These are phyloP conservation scores for Stagonosporopsis chrysanthemi DNA, from an alignment of 2,329 filamentous ascomycete genomes.

Conservation along the genomic window DNA sequence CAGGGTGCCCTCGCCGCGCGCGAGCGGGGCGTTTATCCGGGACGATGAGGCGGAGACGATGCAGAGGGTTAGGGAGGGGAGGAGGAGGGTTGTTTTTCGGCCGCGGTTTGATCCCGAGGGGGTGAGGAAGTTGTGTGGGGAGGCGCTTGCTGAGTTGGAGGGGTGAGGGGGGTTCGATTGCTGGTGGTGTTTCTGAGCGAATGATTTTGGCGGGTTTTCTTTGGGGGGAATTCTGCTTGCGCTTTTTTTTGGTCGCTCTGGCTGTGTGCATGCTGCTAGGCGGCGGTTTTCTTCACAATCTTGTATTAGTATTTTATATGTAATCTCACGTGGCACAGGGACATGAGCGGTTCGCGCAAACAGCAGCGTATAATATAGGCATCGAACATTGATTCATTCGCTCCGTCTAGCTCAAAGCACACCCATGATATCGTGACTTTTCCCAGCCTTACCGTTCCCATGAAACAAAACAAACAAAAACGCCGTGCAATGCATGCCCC, in stretches of 20 bases:
- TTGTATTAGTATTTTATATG: conserved; percentile 8
- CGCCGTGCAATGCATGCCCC: conserved; percentile 36
- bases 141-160: conserved; percentile 40
- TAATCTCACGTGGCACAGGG: not conserved
- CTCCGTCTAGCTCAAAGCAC: conserved; percentile 9
- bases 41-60: conserved; percentile 3
- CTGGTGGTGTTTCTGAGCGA: too few relatives aligned
- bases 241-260: not conserved
- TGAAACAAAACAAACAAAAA: conserved; percentile 26
- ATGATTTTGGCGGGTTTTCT: not conserved
- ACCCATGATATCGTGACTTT: conserved; percentile 27
- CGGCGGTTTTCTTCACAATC: not conserved
- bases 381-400: conserved; percentile 2
- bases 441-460: conserved; percentile 20
- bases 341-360: not conserved
- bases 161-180: not conserved
- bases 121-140: conserved; percentile 36
- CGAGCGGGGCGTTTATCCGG: not conserved
- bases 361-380: not conserved
- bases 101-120: conserved; percentile 41
- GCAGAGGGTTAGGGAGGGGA: conserved; percentile 24
- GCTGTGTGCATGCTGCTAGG: too few relatives aligned
- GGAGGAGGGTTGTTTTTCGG: conserved; percentile 32
- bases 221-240: not conserved
- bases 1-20: conserved; percentile 14